A percentile compares a stretch with the other conserved stretches of the same genome.
Conservation (phyloP, 78 protist genomes). For the Dictyostelium capitatum region DNA sequence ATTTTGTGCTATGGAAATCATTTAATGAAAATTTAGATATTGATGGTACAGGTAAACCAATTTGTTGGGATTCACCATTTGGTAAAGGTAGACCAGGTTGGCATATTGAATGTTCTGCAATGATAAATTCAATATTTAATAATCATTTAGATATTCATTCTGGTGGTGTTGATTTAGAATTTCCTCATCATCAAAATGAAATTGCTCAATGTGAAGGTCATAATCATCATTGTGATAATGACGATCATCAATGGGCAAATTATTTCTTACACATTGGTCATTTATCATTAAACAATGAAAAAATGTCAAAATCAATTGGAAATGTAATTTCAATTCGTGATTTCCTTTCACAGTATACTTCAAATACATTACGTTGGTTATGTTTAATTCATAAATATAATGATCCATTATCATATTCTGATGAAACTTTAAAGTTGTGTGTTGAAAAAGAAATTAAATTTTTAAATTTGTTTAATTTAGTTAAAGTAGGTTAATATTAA, state of each 20-base stretch:
- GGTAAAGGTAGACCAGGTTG: slow-evolving; percentile 94
- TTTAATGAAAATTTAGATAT: slow-evolving; percentile 1
- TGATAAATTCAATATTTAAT: slow-evolving; percentile 84
- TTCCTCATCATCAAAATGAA: slow-evolving; percentile 99
- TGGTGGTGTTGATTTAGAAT: slow-evolving; percentile 98
- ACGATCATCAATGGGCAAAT: slow-evolving; percentile 92
- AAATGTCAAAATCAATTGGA: slow-evolving; percentile 98
- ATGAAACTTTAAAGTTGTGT: neutral
- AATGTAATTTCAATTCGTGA: slow-evolving; percentile 97
- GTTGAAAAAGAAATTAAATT: neutral
- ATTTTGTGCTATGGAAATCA: slow-evolving; percentile 83
- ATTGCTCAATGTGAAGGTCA: slow-evolving; percentile 96
- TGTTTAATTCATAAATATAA: slow-evolving; percentile 17
- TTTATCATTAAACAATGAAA: slow-evolving; percentile 91
- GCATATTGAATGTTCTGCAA: slow-evolving; percentile 93
- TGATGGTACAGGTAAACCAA: slow-evolving; percentile 37
- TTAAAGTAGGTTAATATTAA: slow-evolving; percentile 23
- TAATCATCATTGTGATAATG: slow-evolving; percentile 5
- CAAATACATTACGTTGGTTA: slow-evolving; percentile 9
- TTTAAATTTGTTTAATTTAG: slow-evolving; percentile 1
- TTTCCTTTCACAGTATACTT: slow-evolving; percentile 28
- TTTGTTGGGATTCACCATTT: slow-evolving; percentile 73
- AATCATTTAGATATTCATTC: slow-evolving; percentile 92
- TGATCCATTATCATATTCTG: neutral
- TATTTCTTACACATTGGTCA: slow-evolving; percentile 98